Evolutionary conservation across 169 alveolate genomes (phyloP).

Genomic region (Plasmodium cynomolgi): DNA sequence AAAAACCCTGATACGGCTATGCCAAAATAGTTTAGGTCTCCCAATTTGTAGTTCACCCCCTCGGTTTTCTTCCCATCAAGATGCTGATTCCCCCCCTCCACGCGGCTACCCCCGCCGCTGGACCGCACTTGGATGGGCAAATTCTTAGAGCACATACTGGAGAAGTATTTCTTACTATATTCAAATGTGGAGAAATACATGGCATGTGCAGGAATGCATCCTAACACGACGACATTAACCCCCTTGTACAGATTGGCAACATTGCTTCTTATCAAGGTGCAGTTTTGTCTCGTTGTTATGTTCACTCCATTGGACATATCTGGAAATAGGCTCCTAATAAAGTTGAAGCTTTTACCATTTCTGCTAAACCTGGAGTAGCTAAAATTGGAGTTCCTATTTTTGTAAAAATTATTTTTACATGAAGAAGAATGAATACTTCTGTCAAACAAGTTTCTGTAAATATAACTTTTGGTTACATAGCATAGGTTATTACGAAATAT

Average conservation of each 20-base stretch:
- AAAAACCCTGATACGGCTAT: conserved; percentile 93
- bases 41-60: conserved; percentile 31
- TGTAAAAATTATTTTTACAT: neutral
- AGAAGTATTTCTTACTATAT: conserved; percentile 46
- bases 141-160: conserved; percentile 23
- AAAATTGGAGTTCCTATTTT: conserved; percentile 2
- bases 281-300: conserved; percentile 31
- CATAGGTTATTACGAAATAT: conserved; percentile 24
- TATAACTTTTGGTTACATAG: conserved; percentile 30
- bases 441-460: conserved; percentile 10
- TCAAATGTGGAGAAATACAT: conserved; percentile 87
- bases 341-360: conserved; percentile 17
- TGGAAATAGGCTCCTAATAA: conserved; percentile 10
- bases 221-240: conserved; percentile 93
- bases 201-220: conserved; percentile 99
- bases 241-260: conserved; percentile 91
- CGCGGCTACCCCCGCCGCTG: neutral
- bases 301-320: neutral
- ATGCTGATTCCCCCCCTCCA: neutral
- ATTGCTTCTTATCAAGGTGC: conserved; percentile 82
- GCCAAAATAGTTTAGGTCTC: conserved; percentile 77
- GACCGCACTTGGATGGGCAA: neutral
- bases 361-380: neutral
- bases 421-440: conserved; percentile 29
- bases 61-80: neutral